Evolutionary conservation across 768 basidiomycete genomes (phyloP), one percentile per base, ranked within the genome.

Genomic region (Rhizopogon vinicolor): DNA sequence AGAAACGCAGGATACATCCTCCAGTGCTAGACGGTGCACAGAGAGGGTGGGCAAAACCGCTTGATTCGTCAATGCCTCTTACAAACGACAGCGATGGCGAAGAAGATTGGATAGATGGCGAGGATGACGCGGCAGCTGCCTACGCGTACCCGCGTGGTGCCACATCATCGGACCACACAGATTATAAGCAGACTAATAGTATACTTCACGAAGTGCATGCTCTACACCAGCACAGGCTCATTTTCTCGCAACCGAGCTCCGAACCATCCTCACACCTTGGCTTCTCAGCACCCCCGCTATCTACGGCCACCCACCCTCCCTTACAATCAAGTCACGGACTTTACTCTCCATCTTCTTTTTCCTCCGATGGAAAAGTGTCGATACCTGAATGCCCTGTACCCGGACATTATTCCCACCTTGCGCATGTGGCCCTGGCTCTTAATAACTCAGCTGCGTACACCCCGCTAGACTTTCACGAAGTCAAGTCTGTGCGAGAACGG

Each of bases 181-280:
- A 66, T 46, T 92, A 91, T 72, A 78, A 79, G 64, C 71, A 74
- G 33, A 74, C 80, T 54, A 92, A 92, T 68, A 78, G 61, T 45
- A 71, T 88, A 59, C 79, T 92, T 39, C 83, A 86, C 54, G 83
- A 90, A 62, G 66, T 91, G 51, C 89, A 91, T 61, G 75, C 82
- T 40, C 75, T 85, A 22, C 78, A 87, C 60, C 82, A 86, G 52
- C 85, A 88, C 62, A 78, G 87, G 49, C 71, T 82, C 35, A 55
- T 83, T 25, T 83, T 74, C 52, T 56, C 62, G 6, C 55, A 61
- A 28, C 37, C 58, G 5, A 41, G 52, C 29, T 61, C 51, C 52
- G 57, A 67, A 55, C 48, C 35, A 31, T n/a, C 3, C 46, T 52
- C 25, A 19, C 44, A 55, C 46, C 13, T 53, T 12, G 43, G 33